Base-by-base conservation (phyloP, 2,329 filamentous ascomycete species). In the Cladosporium austrohemisphaericum region DNA sequence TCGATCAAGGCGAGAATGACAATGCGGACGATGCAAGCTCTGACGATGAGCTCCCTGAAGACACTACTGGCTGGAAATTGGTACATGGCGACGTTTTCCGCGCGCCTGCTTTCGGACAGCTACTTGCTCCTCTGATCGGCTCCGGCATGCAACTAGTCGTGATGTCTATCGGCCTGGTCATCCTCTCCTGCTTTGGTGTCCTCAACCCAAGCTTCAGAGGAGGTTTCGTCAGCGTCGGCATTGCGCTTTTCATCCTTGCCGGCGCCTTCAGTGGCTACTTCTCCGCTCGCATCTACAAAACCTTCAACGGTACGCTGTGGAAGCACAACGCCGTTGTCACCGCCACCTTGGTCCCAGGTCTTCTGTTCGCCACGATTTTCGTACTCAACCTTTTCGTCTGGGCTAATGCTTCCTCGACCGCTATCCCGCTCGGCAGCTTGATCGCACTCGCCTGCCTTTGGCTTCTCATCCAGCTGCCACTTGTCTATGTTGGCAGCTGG, bases 71-170 rank as follows among this genome's bases (percentile, higher is more conserved):
- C 43, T 95, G 89, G 89, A 95, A 95, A 66, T 74, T 93, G 13
- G 76, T 95, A 2, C 88, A 94, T 61, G 87, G 80, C n/a, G 89
- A 95, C 66, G 87, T 94, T 3, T 95, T 95, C 72, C 80, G 89
- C 38, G 75, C 83, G 20, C 89, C 89, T 1, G 68, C 74, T 2
- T 79, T 81, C 55, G 87, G 86, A 22, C 79, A 82, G 44, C 73
- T 95, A 2, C 75, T 95, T 31, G 88, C 89, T 0, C 88, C 89
- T 1, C 72, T 95, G 6, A 76, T 94, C 16, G 90, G 90, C 3
- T 94, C 88, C 1, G 89, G 89, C 33, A 89, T 86, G 76, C 89
- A 95, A 69, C 76, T 95, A 1, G 75, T 94, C 9, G 90, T 92
- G 67, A 90, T 93, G 84, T 79, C 83, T 1, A 69, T 83, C 31